A percentile compares a stretch with the other conserved stretches of the same genome.
These are phyloP conservation scores for Gracilariopsis chorda DNA, from an alignment of 23 red algal genomes.

Conservation along the genomic window DNA sequence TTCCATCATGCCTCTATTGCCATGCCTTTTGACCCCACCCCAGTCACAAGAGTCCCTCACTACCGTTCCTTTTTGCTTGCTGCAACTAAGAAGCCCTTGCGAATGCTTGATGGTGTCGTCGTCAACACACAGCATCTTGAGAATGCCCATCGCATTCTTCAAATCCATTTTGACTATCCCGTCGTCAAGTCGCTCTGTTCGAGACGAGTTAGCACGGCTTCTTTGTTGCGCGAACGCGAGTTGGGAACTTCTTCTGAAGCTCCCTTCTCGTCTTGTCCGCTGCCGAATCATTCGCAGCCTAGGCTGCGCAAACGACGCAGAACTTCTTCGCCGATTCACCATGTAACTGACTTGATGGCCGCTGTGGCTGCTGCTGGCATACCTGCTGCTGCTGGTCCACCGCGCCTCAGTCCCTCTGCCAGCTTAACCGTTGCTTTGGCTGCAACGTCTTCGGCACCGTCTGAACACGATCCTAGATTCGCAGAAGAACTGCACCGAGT, in stretches of 20 bases:
- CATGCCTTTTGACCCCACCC: neutral
- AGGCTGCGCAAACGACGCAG: neutral
- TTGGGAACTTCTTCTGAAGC: neutral
- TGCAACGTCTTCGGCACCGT: neutral
- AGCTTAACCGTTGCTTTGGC: neutral
- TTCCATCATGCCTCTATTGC: neutral
- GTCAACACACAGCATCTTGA: neutral
- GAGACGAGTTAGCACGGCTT: neutral
- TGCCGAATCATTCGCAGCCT: neutral
- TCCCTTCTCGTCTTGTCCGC: neutral
- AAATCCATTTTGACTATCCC: neutral
- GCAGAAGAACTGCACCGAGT: neutral
- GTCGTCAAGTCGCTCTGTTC: neutral
- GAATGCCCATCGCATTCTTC: neutral
- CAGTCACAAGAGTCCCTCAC: neutral
- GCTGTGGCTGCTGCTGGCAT: conserved; percentile 40
- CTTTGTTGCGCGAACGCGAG: conserved; percentile 9
- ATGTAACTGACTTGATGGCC: conserved; percentile 17
- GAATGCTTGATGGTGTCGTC: conserved; percentile 13
- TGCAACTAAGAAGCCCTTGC: neutral
- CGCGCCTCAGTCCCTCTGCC: neutral
- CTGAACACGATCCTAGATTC: neutral
- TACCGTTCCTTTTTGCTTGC: conserved; percentile 42
- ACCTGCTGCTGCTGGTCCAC: neutral
- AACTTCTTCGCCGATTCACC: neutral